phyloP scores from a whole-genome alignment of 2,329 filamentous ascomycete genomes.

The Ophiostoma sp. region DNA sequence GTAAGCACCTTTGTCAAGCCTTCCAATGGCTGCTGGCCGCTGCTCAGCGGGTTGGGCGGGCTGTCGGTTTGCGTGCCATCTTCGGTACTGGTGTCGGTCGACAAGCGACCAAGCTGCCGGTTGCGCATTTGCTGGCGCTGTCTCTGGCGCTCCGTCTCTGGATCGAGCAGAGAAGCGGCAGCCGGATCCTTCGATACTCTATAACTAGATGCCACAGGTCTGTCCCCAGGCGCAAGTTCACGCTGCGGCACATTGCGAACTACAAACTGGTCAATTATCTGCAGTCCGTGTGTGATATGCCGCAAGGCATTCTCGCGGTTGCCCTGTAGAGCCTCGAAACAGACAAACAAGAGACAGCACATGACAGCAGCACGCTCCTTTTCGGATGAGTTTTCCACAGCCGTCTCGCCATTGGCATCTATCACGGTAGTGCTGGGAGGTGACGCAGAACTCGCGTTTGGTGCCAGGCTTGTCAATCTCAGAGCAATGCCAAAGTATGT shows the following conservation, averaged over 20 bases:
- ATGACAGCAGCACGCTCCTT: conserved; percentile 33
- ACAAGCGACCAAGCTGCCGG: neutral
- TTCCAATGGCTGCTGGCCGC: neutral
- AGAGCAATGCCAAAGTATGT: conserved; percentile 36
- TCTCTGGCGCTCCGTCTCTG: conserved; percentile 13
- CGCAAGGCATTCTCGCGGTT: conserved; percentile 35
- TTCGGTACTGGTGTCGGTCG: neutral
- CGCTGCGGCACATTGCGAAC: conserved; percentile 16
- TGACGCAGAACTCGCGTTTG: neutral
- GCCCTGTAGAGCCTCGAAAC: conserved; percentile 38
- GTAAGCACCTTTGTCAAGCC: conserved; percentile 13
- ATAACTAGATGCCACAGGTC: neutral
- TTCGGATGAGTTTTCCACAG: conserved; percentile 20
- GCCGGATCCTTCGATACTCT: neutral
- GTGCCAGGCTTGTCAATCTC: conserved; percentile 26
- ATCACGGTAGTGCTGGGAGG: neutral
- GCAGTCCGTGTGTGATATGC: conserved; percentile 37
- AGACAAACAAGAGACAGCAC: conserved; percentile 37
- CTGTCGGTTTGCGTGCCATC: neutral
- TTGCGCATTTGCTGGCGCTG: conserved; percentile 15
- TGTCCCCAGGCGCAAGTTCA: neutral
- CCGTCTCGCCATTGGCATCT: conserved; percentile 18
- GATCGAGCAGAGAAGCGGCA: neutral
- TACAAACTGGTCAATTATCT: conserved; percentile 36
- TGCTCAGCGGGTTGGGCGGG: neutral